These are phyloP conservation scores for Hemisphaericaspora xylofermentans DNA, from an alignment of 1,139 yeast species.

Conservation along the genomic window DNA sequence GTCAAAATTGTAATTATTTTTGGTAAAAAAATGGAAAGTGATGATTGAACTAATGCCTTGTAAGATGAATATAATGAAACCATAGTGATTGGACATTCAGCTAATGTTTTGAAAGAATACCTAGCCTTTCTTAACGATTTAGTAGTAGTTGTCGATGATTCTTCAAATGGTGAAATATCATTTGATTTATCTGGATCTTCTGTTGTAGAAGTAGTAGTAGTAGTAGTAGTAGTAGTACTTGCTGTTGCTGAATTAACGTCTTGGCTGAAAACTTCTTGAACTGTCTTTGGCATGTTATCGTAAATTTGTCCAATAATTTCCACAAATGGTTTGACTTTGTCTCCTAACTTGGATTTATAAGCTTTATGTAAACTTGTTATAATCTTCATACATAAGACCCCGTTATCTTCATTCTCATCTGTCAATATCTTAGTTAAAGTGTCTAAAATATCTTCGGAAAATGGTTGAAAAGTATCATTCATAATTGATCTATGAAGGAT, in stretches of 20 bases:
- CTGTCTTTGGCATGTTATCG: conserved; percentile 76
- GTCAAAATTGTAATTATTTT: conserved; percentile 73
- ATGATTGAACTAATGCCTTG: conserved; percentile 67
- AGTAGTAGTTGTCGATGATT: conserved; percentile 21
- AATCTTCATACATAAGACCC: conserved; percentile 86
- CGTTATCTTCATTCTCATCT: conserved; percentile 92
- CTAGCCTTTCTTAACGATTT: conserved; percentile 57
- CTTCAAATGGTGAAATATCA: conserved; percentile 44
- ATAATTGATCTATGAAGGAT: conserved; percentile 78
- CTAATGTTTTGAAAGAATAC: conserved; percentile 83
- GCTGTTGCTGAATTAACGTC: no score
- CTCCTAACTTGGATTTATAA: conserved; percentile 66
- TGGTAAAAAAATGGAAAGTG: conserved; percentile 79
- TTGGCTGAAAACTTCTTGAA: conserved; percentile 54
- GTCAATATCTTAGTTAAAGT: conserved; percentile 61
- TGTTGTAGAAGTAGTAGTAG: not conserved
- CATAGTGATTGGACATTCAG: conserved; percentile 97
- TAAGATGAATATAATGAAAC: conserved; percentile 88
- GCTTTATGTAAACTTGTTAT: conserved; percentile 87
- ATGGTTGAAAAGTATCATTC: conserved; percentile 79
- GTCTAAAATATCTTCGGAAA: conserved; percentile 60
- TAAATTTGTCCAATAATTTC: conserved; percentile 76
- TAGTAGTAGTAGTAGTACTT: conserved; percentile 7
- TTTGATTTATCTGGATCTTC: conserved; percentile 32
- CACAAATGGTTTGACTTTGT: conserved; percentile 77